Conservation (phyloP, 2,329 filamentous ascomycete genomes). For the Neopestalotiopsis clavispora region DNA sequence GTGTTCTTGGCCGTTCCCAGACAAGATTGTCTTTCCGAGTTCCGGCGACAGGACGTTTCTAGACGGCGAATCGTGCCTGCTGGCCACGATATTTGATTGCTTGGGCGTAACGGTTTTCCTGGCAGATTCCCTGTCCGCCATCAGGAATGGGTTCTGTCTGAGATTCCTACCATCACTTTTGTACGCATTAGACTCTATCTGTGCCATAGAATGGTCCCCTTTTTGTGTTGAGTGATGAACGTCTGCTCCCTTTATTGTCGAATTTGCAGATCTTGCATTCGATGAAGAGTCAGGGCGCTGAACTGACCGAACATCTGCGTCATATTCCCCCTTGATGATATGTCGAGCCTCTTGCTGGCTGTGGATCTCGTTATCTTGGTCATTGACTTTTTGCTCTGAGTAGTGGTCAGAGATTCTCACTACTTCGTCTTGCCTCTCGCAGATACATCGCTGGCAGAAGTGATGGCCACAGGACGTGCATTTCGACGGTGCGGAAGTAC, state of each 20-base stretch:
- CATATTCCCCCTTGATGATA: background rate
- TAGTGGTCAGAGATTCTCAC: conserved; percentile 27
- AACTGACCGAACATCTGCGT: background rate
- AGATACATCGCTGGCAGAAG: conserved; percentile 52
- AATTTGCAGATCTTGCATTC: background rate
- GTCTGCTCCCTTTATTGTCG: background rate
- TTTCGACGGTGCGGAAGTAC: conserved; percentile 40
- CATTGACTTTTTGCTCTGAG: conserved; percentile 25
- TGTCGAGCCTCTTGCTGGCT: background rate
- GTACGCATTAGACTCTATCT: background rate
- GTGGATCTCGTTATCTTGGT: background rate
- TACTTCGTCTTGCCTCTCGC: conserved; percentile 35
- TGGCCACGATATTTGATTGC: background rate
- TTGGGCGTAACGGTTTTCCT: conserved; percentile 5
- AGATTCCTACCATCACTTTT: conserved; percentile 19
- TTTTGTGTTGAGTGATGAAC: background rate
- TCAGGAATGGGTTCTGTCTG: conserved; percentile 29
- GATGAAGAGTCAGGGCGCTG: background rate
- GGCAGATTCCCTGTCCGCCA: conserved; percentile 26
- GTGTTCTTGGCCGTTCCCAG: background rate
- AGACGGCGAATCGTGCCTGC: background rate
- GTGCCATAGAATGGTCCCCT: background rate
- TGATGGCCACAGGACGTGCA: conserved; percentile 57
- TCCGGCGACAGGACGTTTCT: too few relatives aligned
- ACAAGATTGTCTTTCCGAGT: too few relatives aligned